Base-by-base conservation (phyloP, 2,329 filamentous ascomycete genomes). In the Ceratocystis ficicola region DNA sequence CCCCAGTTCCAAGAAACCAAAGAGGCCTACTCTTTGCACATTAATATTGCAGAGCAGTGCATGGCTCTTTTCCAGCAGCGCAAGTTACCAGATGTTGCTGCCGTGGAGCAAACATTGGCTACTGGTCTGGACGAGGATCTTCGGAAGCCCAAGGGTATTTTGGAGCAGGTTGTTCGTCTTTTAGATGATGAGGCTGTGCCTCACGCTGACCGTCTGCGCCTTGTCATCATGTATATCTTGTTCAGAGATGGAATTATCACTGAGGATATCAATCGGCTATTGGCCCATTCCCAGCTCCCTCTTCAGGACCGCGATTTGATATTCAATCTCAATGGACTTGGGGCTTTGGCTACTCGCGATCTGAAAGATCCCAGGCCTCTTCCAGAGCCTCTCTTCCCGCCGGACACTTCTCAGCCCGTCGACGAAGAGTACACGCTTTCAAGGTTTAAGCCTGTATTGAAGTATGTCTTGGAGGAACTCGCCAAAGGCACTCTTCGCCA, bases 1-100 rank as follows among this genome's bases (percentile, higher is more conserved):
- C 91, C 92, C 12, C 90, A 97, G 72, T 99, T 96, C 72, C 90
- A 95, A 72, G 88, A 95, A 75, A 90, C 94, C 80, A 96, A 97
- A 75, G 90, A 95, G 73, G 87, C 90, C 1, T 99, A 97, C 75
- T 94, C 92, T 0, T 78, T 99, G 65, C 94, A 99, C 75, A 80
- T 99, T 52, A 93, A 86, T 70, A 97, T 99, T 93, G 94, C 94
- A 1, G 89, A 96, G 73, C 91, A 96, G 73, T 95, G 91, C 74
- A 97, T 97, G 92, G 90, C 90, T 71, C 84, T 89, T 46, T 99
- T 99, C 71, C 86, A 95, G 73, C 79, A 85, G 64, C 84, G 87
- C 73, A 96, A 95, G 73, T 80, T 99, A 5, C 82, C 88, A 5
- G 94, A 99, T 72, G 80, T 97, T 67, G 91, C 91, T 12, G 87